Evolutionary conservation across 2,329 filamentous ascomycete species (phyloP), one percentile per base, ranked within the genome.

Genomic region (Claviceps paspali): DNA sequence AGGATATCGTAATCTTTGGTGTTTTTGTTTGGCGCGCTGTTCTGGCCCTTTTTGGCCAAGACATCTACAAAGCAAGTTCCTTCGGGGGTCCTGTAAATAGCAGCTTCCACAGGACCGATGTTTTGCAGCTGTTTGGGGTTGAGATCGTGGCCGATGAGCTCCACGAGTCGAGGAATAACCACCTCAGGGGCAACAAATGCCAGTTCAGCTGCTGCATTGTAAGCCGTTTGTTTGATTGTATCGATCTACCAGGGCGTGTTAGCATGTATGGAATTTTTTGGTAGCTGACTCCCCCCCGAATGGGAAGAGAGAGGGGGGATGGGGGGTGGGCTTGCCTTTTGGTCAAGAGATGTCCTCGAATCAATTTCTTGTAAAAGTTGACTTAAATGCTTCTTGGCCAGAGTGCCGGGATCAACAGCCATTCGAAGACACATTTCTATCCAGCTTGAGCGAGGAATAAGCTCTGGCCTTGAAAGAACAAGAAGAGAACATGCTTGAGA

Each of bases 1-100:
- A 95, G 60, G 1, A 85, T 92, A 49, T 98, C 85, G 49, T 95
- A 94, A 54, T 96, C 91, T 55, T 93, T 95, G 34, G 76, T 79
- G 50, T 85, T 94, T 61, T 94, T 96, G 59, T 86, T 80, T 3
- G 85, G 76, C 2, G 80, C 62, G 27, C 68, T 64, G 42, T 73
- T 73, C 41, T 76, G 74, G 1, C 76, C 65, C 54, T 93, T 93
- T 53, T 84, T 87, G 24, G 81, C 83, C 5, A 98, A 68, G 0
- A 96, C 83, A 57, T 98, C 91, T 15, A 98, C 70, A 49, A 93
- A 96, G 11, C 79, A 72, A 2, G 80, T 87, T 2, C 86, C 88
- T 54, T 92, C 85, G 1, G 86, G 81, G 1, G 88, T 94, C 31
- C 85, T 78, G 56, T 87, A 91, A 41, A 98, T 96, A 12, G 86